Percentiles rank a stretch among this genome's conserved stretches.
These are phyloP conservation scores for Vaccinium macrocarpon DNA, from an alignment of 148 eudicot species.

Conservation along the genomic window DNA sequence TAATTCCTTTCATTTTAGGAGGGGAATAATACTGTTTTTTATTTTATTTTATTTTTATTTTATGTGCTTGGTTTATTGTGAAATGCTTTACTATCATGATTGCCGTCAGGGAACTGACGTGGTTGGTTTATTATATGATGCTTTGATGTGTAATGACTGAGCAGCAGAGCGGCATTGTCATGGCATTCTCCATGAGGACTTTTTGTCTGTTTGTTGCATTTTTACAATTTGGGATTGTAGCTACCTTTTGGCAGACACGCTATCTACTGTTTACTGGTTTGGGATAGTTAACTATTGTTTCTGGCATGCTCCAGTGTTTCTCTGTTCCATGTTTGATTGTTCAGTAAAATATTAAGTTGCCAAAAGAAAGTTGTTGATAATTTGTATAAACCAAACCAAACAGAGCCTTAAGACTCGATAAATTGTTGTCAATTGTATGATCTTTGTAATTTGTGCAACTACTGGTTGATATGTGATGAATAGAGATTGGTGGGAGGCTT, in stretches of 20 bases:
- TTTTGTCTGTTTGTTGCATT: not conserved
- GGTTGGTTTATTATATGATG: not conserved
- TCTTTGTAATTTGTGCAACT: not conserved
- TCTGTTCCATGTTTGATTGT: too few relatives aligned
- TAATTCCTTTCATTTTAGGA: not conserved
- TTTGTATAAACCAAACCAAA: not conserved
- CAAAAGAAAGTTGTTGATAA: not conserved
- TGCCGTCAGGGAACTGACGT: not conserved
- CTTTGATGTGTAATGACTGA: not conserved
- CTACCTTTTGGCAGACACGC: not conserved
- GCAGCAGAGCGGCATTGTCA: not conserved
- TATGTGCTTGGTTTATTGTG: not conserved
- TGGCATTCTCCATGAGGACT: not conserved
- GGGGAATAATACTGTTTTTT: not conserved
- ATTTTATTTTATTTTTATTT: too few relatives aligned
- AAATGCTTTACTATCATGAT: not conserved
- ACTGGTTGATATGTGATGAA: not conserved
- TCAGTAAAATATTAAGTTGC: too few relatives aligned
- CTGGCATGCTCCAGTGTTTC: not conserved
- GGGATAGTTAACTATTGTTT: not conserved
- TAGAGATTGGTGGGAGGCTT: not conserved
- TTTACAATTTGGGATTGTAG: not conserved
- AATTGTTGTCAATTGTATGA: not conserved
- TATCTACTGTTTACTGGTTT: not conserved
- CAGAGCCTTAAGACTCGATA: not conserved